Base-by-base conservation (phyloP, 139 green algal species). In the Tetradesmus obliquus region DNA sequence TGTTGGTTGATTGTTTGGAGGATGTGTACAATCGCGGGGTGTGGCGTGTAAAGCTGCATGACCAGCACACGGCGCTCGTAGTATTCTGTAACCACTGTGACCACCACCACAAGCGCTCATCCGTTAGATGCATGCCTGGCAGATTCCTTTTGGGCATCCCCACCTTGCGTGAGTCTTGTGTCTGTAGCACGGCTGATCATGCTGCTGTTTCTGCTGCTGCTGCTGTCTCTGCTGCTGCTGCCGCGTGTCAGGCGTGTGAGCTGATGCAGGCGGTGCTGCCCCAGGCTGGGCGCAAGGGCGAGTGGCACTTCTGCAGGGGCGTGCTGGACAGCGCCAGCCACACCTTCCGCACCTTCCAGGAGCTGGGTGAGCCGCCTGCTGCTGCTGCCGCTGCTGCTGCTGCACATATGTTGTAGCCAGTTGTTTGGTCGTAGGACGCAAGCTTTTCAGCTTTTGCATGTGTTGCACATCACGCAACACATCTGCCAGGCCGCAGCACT, bases 261-360 rank as follows among this genome's bases (percentile, higher is more conserved):
- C 58, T 88, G 84, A 20, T 74, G 55, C 51, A 24, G 55, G 2
- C 45, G 22, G 8, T 91, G 87, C 19, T 57, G 20, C 9, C 24
- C 13, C 88, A 92, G 88, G 88, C 80, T 12, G 13, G n/a, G 32
- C 45, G 32, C 45, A 69, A 82, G 3, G 81, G 89, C 20, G 93
- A 93, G 19, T 96, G 93, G 94, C 95, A 93, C 92, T 96, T 96
- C 55, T 96, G 94, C 91, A 74, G 94, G 2, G 94, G 94, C 55
- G 93, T 94, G 84, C 94, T 94, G 58, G 58, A 94, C 1, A 92
- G 93, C 55, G 84, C 69, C 20, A 93, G 45, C 60, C 93, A 94
- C 60, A 89, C 82, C 0, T 96, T 96, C 90, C 87, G 54, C 15
- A 84, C 55, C 3, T 94, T 92, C 45, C 86, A 92, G 22, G 92